Conservation (phyloP, 192 early-diverging fungal genomes). For the Coemansia erecta region DNA sequence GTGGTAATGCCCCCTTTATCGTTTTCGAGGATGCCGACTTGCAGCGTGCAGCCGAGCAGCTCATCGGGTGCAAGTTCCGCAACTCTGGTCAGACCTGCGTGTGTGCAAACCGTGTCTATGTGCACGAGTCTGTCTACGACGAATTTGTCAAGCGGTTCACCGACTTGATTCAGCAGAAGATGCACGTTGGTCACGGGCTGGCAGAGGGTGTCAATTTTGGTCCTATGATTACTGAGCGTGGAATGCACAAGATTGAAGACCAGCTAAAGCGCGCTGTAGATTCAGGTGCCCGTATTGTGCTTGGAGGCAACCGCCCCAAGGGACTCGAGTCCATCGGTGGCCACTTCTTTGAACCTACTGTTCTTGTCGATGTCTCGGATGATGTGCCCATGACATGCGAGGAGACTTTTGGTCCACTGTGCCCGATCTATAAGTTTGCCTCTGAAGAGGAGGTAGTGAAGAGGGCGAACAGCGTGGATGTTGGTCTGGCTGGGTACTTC, state of each 20-base stretch:
- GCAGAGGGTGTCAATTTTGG: slow-evolving; percentile 65
- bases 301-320: slow-evolving; percentile 58
- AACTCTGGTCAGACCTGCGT: slow-evolving; percentile 80
- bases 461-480: slow-evolving; percentile 68
- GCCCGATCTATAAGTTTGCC: slow-evolving; percentile 71
- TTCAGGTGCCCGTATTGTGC: slow-evolving; percentile 67
- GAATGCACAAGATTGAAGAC: slow-evolving; percentile 64
- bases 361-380: slow-evolving; percentile 66
- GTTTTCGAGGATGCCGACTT: slow-evolving; percentile 58
- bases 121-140: slow-evolving; percentile 65
- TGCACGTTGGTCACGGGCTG: slow-evolving; percentile 78
- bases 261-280: slow-evolving; percentile 71
- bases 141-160: slow-evolving; percentile 65
- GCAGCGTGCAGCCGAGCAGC: slow-evolving; percentile 26
- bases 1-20: slow-evolving; percentile 61
- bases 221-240: slow-evolving; percentile 73
- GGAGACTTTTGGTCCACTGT: slow-evolving; percentile 93
- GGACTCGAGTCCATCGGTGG: slow-evolving; percentile 42
- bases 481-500: slow-evolving; percentile 85
- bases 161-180: slow-evolving; percentile 49
- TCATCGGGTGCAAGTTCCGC: slow-evolving; percentile 53
- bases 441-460: slow-evolving; percentile 77
- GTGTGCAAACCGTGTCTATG: slow-evolving; percentile 66
- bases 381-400: slow-evolving; percentile 69
- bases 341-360: slow-evolving; percentile 80